These are phyloP conservation scores for Serendipita sp. DNA, from an alignment of 768 basidiomycete species.

Conservation along the genomic window DNA sequence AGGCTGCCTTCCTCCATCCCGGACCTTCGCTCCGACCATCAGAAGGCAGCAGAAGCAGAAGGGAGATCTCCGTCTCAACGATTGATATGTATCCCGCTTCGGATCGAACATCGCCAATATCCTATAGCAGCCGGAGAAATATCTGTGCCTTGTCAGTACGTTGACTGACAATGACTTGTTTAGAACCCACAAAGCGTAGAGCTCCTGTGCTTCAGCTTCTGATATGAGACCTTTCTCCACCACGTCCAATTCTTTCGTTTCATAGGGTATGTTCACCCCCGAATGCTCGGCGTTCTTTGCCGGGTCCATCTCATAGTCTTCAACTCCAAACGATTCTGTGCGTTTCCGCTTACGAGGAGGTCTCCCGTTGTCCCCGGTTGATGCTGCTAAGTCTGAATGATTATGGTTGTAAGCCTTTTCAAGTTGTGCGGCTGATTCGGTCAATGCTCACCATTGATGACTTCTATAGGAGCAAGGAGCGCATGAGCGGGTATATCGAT, in stretches of 20 bases:
- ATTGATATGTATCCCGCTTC: conserved; percentile 9
- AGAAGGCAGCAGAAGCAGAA: conserved; percentile 11
- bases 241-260: conserved; percentile 6
- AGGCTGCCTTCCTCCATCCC: conserved; percentile 9
- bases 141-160: conserved; percentile 1
- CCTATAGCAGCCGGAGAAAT: conserved; percentile 11
- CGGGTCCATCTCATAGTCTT: not conserved
- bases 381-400: conserved; percentile 8
- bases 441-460: conserved; percentile 10
- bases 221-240: conserved; percentile 11
- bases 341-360: not conserved
- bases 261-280: not conserved
- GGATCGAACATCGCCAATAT: conserved; percentile 12
- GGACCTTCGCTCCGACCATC: conserved; percentile 12
- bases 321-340: not conserved
- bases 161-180: not conserved
- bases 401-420: not conserved
- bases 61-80: conserved; percentile 8
- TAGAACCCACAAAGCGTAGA: conserved; percentile 9
- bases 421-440: no score
- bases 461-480: conserved; percentile 12
- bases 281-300: not conserved
- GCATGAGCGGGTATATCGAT: conserved; percentile 12
- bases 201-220: conserved; percentile 10
- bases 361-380: not conserved